Percentiles rank a stretch among this genome's conserved stretches.
These are phyloP conservation scores for Naegleria lovaniensis DNA, from an alignment of 208 protist species.

Conservation along the genomic window DNA sequence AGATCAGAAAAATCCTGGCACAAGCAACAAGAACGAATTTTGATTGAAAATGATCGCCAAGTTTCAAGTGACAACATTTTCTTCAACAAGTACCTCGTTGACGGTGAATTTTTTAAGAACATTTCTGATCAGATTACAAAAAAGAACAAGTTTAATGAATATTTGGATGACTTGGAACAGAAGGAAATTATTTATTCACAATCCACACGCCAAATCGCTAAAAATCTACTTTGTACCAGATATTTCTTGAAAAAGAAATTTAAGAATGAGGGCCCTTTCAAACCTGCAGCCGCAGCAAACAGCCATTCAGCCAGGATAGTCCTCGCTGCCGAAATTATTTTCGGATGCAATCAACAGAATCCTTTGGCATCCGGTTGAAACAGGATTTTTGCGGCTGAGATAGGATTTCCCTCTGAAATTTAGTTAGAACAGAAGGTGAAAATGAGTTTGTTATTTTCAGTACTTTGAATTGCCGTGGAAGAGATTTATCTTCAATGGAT, in stretches of 20 bases:
- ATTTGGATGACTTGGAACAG: background rate
- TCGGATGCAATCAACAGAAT: too few species aligned
- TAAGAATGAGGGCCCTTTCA: too few species aligned
- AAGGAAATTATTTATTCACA: background rate
- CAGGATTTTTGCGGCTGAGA: too few species aligned
- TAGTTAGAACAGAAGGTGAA: too few species aligned
- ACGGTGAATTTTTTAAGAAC: background rate
- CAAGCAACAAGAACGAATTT: background rate
- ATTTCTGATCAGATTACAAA: background rate
- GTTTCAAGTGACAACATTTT: background rate
- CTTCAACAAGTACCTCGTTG: background rate
- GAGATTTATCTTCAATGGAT: background rate
- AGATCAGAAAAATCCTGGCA: too few species aligned
- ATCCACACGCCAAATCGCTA: background rate
- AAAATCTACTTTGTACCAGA: background rate
- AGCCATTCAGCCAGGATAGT: background rate
- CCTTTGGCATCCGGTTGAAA: too few species aligned
- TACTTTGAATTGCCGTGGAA: background rate
- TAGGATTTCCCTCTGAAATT: too few species aligned
- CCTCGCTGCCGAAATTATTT: too few species aligned
- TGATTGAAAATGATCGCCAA: background rate
- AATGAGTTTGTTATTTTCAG: background rate
- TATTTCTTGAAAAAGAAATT: background rate
- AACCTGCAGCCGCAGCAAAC: too few species aligned
- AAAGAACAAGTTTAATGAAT: background rate